Percentiles rank a stretch among this genome's conserved stretches.
Conservation (phyloP, 805 yeast genomes). For the Candida boidinii region DNA sequence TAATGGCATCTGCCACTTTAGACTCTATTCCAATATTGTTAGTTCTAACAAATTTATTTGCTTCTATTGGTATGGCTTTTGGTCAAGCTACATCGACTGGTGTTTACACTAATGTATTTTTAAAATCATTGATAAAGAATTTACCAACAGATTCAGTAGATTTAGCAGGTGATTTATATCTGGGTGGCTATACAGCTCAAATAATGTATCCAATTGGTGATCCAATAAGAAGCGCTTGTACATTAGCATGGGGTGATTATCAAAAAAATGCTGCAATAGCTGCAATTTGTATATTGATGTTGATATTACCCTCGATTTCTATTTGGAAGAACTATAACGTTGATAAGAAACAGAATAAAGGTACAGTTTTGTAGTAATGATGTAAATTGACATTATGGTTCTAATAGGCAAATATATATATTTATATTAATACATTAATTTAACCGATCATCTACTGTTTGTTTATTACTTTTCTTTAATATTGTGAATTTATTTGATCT, state of each 20-base stretch:
- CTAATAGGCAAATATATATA: too few relatives aligned
- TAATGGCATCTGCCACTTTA: conserved; percentile 30
- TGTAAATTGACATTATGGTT: too few relatives aligned
- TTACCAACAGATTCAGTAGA: conserved; percentile 19
- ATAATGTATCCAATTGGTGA: conserved; percentile 16
- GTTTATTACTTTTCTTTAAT: too few relatives aligned
- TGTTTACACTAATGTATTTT: conserved; percentile 25
- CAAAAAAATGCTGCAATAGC: conserved; percentile 18
- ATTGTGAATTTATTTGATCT: too few relatives aligned
- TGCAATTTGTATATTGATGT: conserved; percentile 15
- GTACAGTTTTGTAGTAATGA: conserved; percentile 12
- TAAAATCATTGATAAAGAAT: conserved; percentile 12
- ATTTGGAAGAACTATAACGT: conserved; percentile 22
- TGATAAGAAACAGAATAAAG: conserved; percentile 13
- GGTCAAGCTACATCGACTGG: conserved; percentile 33
- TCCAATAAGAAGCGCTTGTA: conserved; percentile 17
- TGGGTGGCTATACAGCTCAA: conserved; percentile 17
- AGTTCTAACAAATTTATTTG: conserved; percentile 25
- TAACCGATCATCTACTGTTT: too few relatives aligned
- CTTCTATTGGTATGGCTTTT: conserved; percentile 29
- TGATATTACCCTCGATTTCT: conserved; percentile 15
- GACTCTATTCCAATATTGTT: conserved; percentile 33
- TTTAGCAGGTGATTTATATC: conserved; percentile 8
- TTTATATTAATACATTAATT: too few relatives aligned
- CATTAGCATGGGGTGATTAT: conserved; percentile 18